A percentile compares a stretch with the other conserved stretches of the same genome.
phyloP scores from a whole-genome alignment of 2,329 filamentous ascomycete genomes.

The Setomelanomma holmii region DNA sequence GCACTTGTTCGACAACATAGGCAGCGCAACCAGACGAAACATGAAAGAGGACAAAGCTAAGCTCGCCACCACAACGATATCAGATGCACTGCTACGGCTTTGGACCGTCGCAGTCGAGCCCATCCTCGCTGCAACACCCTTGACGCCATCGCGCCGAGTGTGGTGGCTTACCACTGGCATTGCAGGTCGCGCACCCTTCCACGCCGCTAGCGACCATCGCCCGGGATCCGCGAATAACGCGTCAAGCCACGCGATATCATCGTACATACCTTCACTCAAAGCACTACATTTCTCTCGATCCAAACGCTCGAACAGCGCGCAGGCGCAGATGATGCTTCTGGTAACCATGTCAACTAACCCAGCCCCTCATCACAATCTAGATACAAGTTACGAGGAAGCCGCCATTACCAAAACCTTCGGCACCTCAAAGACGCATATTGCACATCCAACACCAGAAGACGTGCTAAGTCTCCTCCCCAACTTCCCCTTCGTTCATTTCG shows the following conservation, averaged over 20 bases:
- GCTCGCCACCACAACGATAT: too few species aligned
- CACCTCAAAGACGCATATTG: background rate
- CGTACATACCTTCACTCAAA: background rate
- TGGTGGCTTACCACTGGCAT: too few species aligned
- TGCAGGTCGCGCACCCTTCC: too few species aligned
- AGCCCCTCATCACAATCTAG: background rate
- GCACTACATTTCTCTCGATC: background rate
- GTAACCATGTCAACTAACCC: background rate
- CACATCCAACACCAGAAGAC: background rate
- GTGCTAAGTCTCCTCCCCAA: background rate
- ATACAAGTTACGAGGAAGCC: background rate
- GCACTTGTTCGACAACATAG: too few species aligned
- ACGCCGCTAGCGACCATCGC: background rate
- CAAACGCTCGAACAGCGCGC: too few species aligned
- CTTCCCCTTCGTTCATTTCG: background rate
- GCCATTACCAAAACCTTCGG: background rate
- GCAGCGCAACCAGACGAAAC: too few species aligned
- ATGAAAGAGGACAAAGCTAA: too few species aligned
- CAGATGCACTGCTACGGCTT: too few species aligned
- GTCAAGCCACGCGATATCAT: background rate
- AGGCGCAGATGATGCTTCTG: background rate
- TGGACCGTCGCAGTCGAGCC: too few species aligned
- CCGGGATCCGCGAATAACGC: background rate
- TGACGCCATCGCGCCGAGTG: too few species aligned
- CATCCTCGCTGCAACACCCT: too few species aligned